phyloP scores from a whole-genome alignment of 768 basidiomycete genomes.

The Podaxis sp. region DNA sequence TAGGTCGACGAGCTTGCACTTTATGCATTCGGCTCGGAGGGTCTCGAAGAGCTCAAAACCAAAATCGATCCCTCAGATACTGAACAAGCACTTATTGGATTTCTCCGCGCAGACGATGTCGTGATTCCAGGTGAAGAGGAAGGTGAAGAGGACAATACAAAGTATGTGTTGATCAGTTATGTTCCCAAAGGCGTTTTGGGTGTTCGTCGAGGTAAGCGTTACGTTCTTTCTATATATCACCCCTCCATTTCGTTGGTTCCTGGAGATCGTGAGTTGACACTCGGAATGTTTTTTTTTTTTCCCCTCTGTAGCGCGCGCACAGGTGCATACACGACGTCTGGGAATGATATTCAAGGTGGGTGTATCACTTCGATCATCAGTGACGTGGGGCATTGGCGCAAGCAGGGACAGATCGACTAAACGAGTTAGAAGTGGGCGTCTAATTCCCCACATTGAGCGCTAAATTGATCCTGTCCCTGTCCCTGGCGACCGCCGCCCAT shows the following conservation, averaged over 20 bases:
- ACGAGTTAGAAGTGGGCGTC: not conserved
- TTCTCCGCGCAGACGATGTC: conserved; percentile 31
- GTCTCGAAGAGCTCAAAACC: conserved; percentile 45
- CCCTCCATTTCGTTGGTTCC: not conserved
- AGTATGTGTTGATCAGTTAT: conserved; percentile 1
- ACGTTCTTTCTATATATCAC: not conserved
- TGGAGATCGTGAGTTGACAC: not conserved
- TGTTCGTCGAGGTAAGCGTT: conserved; percentile 23
- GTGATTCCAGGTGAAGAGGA: not conserved
- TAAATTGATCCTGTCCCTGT: not conserved
- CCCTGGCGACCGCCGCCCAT: conserved; percentile 20
- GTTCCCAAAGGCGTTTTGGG: conserved; percentile 7
- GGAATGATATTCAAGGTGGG: conserved; percentile 45
- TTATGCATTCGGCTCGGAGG: conserved; percentile 37
- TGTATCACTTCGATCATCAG: not conserved
- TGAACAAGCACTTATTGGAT: conserved; percentile 40
- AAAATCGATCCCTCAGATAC: conserved; percentile 32
- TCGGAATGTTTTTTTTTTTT: conserved; percentile 7
- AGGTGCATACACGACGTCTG: conserved; percentile 47
- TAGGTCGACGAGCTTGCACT: conserved; percentile 40
- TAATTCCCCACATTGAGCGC: too few relatives aligned
- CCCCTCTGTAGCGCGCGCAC: conserved; percentile 37
- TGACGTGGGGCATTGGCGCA: too few relatives aligned
- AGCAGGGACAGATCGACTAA: too few relatives aligned
- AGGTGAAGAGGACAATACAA: not conserved